phyloP scores from a whole-genome alignment of 129 eudicot species.

The Artemisia tridentata region DNA sequence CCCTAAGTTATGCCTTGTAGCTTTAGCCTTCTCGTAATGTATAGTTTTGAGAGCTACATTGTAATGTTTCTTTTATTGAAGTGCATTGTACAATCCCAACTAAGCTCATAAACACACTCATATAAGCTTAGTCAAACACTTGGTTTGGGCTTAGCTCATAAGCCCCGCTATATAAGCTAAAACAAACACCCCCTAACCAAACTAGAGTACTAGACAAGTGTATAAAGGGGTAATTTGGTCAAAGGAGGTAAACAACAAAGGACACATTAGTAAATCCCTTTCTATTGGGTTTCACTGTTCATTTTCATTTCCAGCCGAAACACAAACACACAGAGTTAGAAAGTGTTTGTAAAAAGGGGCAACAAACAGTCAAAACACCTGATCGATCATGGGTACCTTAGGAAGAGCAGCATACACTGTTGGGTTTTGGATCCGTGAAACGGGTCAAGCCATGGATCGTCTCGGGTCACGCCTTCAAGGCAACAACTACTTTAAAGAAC shows the following conservation, averaged over 20 bases:
- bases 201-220: no score
- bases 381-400: constrained; percentile 62
- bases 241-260: neutral
- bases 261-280: neutral
- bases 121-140: no score
- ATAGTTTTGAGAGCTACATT: no score
- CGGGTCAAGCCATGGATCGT: constrained; percentile 92
- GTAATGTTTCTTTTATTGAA: no score
- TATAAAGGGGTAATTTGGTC: neutral
- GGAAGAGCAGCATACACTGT: constrained; percentile 72
- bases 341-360: neutral
- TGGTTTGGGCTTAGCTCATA: no score
- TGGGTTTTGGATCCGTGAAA: constrained; percentile 65
- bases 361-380: constrained; percentile 5
- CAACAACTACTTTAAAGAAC: constrained; percentile 55
- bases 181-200: no score
- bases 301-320: constrained; percentile 23
- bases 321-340: neutral
- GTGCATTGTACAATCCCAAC: no score
- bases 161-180: no score
- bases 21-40: no score
- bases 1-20: no score
- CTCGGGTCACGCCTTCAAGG: constrained; percentile 73
- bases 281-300: neutral
- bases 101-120: no score